phyloP scores from a whole-genome alignment of 2,329 filamentous ascomycete species.

The Colletotrichum sp. region DNA sequence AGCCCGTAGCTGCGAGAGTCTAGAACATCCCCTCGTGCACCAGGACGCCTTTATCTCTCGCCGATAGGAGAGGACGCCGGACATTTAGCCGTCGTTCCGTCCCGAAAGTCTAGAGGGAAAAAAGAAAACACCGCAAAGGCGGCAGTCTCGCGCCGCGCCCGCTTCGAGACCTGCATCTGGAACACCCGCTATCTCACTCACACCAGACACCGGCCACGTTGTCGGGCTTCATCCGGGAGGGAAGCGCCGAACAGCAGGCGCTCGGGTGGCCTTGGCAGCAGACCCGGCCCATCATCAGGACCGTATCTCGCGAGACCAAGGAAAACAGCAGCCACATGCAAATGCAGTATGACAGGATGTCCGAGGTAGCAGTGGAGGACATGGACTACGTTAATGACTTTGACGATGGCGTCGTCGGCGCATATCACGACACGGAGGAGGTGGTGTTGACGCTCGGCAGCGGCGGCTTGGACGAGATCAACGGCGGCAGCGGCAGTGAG shows the following conservation, averaged over 20 bases:
- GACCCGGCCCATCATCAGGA: not conserved
- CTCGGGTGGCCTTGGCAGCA: not conserved
- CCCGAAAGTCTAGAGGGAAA: not conserved
- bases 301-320: not conserved
- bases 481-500: not conserved
- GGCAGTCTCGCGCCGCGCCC: not conserved
- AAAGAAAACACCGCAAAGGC: not conserved
- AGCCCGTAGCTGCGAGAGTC: not conserved
- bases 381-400: not conserved
- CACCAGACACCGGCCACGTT: not conserved
- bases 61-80: not conserved
- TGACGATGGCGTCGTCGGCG: not conserved
- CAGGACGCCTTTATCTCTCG: not conserved
- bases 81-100: not conserved
- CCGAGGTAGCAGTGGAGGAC: not conserved
- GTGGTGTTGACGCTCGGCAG: not conserved
- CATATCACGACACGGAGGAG: not conserved
- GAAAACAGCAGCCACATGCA: not conserved
- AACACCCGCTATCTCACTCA: not conserved
- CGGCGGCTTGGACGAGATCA: not conserved
- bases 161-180: not conserved
- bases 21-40: not conserved
- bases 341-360: not conserved
- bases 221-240: not conserved
- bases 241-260: conserved; percentile 1